These are phyloP conservation scores for Plasmodium fragile DNA, from an alignment of 169 alveolate species.

Conservation along the genomic window DNA sequence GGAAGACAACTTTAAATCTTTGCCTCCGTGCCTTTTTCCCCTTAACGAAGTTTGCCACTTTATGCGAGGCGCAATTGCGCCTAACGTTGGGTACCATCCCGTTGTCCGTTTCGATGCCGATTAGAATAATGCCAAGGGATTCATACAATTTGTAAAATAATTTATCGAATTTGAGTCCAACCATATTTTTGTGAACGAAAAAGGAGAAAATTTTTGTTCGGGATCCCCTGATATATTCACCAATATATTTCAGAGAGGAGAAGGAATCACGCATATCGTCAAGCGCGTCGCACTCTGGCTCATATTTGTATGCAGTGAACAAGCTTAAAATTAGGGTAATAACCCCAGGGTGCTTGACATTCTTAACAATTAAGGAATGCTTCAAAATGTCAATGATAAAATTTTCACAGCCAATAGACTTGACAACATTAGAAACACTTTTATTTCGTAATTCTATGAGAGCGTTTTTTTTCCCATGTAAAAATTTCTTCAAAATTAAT, in stretches of 20 bases:
- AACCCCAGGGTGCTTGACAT: slow-evolving; percentile 51
- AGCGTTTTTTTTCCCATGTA: slow-evolving; percentile 66
- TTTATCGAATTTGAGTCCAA: slow-evolving; percentile 69
- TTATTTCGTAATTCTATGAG: slow-evolving; percentile 65
- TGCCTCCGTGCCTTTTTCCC: slow-evolving; percentile 10
- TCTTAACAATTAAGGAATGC: slow-evolving; percentile 67
- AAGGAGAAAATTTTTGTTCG: slow-evolving; percentile 61
- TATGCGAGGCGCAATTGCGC: neutral
- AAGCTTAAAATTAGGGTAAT: slow-evolving; percentile 50
- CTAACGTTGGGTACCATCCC: neutral
- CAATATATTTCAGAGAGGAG: slow-evolving; percentile 14
- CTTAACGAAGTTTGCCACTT: neutral
- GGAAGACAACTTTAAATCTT: slow-evolving; percentile 25
- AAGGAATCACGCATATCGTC: slow-evolving; percentile 1
- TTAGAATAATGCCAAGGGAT: slow-evolving; percentile 65
- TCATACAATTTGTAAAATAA: slow-evolving; percentile 49
- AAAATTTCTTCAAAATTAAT: slow-evolving; percentile 50
- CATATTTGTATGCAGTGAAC: slow-evolving; percentile 63
- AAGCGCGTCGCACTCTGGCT: neutral
- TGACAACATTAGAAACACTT: slow-evolving; percentile 53
- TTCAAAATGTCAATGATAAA: slow-evolving; percentile 61
- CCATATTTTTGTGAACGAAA: slow-evolving; percentile 54
- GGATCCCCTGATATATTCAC: slow-evolving; percentile 63
- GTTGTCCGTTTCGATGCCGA: slow-evolving; percentile 59
- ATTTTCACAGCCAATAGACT: slow-evolving; percentile 66